Evolutionary conservation across 176 grass and related monocot genomes (phyloP), one percentile per base, ranked within the genome.

Genomic region (Stipa capillata): DNA sequence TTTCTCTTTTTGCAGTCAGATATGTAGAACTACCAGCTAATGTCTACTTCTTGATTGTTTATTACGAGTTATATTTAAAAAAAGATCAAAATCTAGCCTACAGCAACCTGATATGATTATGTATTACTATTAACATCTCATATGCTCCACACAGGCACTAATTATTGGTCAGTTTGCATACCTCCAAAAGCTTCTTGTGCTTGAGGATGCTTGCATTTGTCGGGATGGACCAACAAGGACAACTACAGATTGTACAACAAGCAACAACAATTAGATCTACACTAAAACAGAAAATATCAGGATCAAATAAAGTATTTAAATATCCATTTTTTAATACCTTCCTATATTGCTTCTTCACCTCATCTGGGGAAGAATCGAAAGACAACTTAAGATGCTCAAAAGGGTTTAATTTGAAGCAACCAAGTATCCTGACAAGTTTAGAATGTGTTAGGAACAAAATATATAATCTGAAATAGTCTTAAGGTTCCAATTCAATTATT

Each of bases 161-260:
- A 60, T 13, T 23, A 12, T 49, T 65, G 29, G 54, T 52, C 65
- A 74, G 56, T 83, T 72, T 78, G 13, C 48, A 59, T 90, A 97
- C 97, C 97, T 89, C 71, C 84, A 77, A 99, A 99, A 79, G 97
- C 97, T 86, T 96, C 97, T 79, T 96, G 94, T 77, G 97, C 90
- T 83, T 96, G 88, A 9, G 90, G 88, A 89, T 99, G 92, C 86
- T 96, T 96, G 90, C 97, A 99, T 72, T 99, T 99, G 77, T 99
- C 97, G 89, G 97, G 97, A 83, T 99, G 97, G 78, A 99, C 97
- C 63, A 99, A 85, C 88, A 99, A 89, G 5, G 92, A 99, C 69
- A 99, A 59, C 97, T 99, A 48, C 28, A 86, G 58, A 65, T 8
- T 9, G 24, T 48, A 93, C 10, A 72, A 27, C 4, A 49, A 69